Evolutionary conservation across 148 eudicot genomes (phyloP), one percentile per base, ranked within the genome.

Genomic region (Selenicereus undatus): DNA sequence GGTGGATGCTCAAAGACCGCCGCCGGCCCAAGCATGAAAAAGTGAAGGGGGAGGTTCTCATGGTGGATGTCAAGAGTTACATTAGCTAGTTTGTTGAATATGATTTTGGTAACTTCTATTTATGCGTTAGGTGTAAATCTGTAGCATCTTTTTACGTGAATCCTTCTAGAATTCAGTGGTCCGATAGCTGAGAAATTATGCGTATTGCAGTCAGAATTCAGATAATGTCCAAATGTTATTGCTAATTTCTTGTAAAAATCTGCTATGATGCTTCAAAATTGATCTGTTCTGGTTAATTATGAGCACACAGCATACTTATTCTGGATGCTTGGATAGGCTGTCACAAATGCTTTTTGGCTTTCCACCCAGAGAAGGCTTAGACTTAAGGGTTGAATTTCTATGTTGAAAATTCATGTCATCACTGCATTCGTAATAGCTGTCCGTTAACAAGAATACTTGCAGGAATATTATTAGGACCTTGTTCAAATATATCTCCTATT

Each of bases 1-100:
- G 87, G 81, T 79, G 90, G 93, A 29, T 91, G 90, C 77, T 90
- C 91, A n/a, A 89, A 89, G 87, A 83, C 87, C 14, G 71, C 83
- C 18, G 83, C 85, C 12, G 88, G 92, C 39, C 87, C 88, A 24
- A 82, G 88, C 79, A 80, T 79, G 78, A 93, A 66, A n/a, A 66
- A 81, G 75, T 82, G 85, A 77, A 48, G 32, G 71, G 35, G 71
- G 35, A 26, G 35, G 6, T 26, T 66, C 71, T 66, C 35, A 74
- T 78, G 65, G 48, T 68, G 32, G 78, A 64, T 6, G 30, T 56
- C 13, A 18, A 18, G 62, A 56, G 62, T 56, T 56, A 18, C 5
- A 56, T 6, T 27, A 30, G 18, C 24, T 48, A n/a, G n/a, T 11
- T 18, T 81, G 62, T 30, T 42, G 35, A 10, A 17, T 71, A 51